These are phyloP conservation scores for Metschnikowia henanensis DNA, from an alignment of 805 yeast species.

Conservation along the genomic window DNA sequence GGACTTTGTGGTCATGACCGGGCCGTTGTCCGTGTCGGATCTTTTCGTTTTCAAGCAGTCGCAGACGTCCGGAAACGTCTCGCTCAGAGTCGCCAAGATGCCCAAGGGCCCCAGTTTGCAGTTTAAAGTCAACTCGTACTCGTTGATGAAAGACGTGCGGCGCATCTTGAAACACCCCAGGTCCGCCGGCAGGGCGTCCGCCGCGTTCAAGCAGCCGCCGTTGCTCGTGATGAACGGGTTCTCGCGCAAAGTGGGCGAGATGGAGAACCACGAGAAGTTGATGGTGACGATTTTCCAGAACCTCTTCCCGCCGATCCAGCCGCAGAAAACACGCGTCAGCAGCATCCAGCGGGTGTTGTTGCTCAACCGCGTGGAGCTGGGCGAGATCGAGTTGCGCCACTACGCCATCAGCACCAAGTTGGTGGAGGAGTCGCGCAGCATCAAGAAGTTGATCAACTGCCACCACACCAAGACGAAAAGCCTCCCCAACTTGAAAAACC, in stretches of 20 bases:
- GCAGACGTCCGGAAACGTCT: constrained; percentile 72
- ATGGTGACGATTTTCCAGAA: constrained; percentile 90
- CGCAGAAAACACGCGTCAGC: constrained; percentile 71
- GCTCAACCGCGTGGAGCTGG: constrained; percentile 74
- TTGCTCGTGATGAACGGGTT: constrained; percentile 93
- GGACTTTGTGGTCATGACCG: constrained; percentile 98
- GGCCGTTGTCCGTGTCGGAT: constrained; percentile 92
- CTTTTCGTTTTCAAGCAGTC: constrained; percentile 84
- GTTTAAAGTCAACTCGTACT: constrained; percentile 74
- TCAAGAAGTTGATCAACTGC: constrained; percentile 66
- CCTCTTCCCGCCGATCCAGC: constrained; percentile 93
- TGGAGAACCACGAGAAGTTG: constrained; percentile 73
- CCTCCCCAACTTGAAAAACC: constrained; percentile 68
- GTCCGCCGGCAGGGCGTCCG: constrained; percentile 61
- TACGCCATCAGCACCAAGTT: constrained; percentile 84
- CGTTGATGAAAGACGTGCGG: constrained; percentile 79
- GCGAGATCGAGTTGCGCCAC: constrained; percentile 82
- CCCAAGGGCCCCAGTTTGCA: constrained; percentile 95
- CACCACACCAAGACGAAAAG: constrained; percentile 59
- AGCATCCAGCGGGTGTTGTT: constrained; percentile 83
- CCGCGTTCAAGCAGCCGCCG: constrained; percentile 78
- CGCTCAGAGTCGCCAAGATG: constrained; percentile 79
- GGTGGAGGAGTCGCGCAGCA: constrained; percentile 73
- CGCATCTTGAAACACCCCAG: constrained; percentile 74
- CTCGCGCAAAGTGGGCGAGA: constrained; percentile 53